Percentiles rank a stretch among this genome's conserved stretches.
These are phyloP conservation scores for Ustulina deusta DNA, from an alignment of 2,329 filamentous ascomycete species.

Conservation along the genomic window DNA sequence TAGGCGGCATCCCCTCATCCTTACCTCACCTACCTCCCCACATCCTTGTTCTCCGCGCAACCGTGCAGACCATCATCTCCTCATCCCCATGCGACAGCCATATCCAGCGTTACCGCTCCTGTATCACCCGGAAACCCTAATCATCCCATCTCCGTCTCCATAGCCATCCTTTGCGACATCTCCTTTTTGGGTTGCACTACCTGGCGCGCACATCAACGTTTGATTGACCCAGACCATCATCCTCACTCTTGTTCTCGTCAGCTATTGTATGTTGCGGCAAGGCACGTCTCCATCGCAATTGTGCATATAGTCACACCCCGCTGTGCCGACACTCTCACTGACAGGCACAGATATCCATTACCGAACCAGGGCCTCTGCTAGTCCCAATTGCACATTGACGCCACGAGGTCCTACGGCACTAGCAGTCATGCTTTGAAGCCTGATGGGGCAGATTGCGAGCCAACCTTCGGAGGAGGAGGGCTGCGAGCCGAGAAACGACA, in stretches of 20 bases:
- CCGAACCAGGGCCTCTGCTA: neutral
- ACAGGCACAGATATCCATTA: neutral
- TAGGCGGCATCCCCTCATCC: neutral
- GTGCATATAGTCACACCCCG: neutral
- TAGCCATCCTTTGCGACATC: neutral
- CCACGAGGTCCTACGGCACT: conserved; percentile 15
- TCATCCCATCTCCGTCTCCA: neutral
- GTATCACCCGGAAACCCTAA: neutral
- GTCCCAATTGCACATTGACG: neutral
- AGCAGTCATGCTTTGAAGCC: conserved; percentile 35
- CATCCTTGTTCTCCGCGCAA: neutral
- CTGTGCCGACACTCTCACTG: conserved; percentile 5
- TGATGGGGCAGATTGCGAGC: conserved; percentile 33
- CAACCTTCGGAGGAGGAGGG: conserved; percentile 28
- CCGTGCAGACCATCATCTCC: neutral
- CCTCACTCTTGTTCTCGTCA: neutral
- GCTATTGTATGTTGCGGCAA: neutral
- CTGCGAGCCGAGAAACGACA: conserved; percentile 2
- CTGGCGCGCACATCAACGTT: too few relatives aligned
- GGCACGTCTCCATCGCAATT: neutral
- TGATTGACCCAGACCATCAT: neutral
- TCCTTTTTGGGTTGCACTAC: neutral
- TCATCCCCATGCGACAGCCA: neutral
- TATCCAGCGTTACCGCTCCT: neutral
- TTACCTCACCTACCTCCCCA: neutral